Percentiles rank a stretch among this genome's conserved stretches.
These are phyloP conservation scores for Mortierella sp. DNA, from an alignment of 371 early-diverging fungal species.

Conservation along the genomic window DNA sequence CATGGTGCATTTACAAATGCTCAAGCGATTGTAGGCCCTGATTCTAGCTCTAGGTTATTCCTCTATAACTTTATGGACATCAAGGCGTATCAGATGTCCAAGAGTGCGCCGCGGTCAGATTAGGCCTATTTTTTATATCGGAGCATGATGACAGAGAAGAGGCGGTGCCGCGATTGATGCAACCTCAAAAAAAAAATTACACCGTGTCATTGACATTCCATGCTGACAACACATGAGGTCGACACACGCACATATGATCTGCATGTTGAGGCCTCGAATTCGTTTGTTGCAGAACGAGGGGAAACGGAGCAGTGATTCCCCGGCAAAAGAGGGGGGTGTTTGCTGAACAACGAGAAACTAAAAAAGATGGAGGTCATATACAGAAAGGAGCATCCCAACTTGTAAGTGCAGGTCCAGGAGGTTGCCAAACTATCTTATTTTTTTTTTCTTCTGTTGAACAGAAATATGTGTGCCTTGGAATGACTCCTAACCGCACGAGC, in stretches of 20 bases:
- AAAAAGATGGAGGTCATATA: constrained; percentile 26
- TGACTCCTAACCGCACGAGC: constrained; percentile 31
- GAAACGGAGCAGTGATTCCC: constrained; percentile 4
- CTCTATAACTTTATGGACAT: no score
- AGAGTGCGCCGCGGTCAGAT: no score
- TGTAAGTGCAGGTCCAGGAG: constrained; percentile 30
- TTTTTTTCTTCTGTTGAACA: background rate
- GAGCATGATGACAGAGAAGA: no score
- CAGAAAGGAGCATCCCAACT: constrained; percentile 21
- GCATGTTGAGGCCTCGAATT: constrained; percentile 1
- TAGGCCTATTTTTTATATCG: no score
- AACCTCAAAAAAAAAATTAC: no score
- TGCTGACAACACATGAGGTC: constrained; percentile 1
- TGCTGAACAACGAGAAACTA: constrained; percentile 2
- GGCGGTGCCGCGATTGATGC: no score
- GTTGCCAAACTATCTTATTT: constrained; percentile 3
- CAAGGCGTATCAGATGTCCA: no score
- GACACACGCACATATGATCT: constrained; percentile 4
- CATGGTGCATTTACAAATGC: no score
- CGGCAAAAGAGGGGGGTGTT: constrained; percentile 12
- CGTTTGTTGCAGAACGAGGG: background rate
- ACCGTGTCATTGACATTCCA: constrained; percentile 15
- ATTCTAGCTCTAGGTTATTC: no score
- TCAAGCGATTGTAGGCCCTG: no score
- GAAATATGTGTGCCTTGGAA: constrained; percentile 17